Base-by-base conservation (phyloP, 352 stramenopile genomes). In the Peronosclerospora sorghi region DNA sequence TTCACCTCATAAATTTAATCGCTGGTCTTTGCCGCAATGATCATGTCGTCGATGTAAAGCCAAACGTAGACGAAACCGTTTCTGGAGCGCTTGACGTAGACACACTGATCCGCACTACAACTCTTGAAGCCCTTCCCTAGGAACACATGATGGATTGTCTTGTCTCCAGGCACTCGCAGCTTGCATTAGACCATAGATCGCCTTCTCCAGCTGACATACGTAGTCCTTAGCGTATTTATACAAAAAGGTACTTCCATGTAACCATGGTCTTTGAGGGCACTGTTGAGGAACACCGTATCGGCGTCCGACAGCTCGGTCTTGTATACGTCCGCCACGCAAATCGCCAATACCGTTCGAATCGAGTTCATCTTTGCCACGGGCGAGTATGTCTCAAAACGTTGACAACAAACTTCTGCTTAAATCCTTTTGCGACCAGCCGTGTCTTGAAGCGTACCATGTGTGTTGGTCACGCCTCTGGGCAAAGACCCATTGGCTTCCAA, bases 321-420 rank as follows among this genome's bases (percentile, higher is more conserved):
- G 5, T 40, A 26, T 12, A 6, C 18, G 8, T 15, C 4, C 2
- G 17, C 34, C 4, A 13, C 8, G 18, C 34, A 54, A 3, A 61
- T 26, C 1, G 48, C 20, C 1, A 63, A n/a, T 7, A 55, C 35
- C 9, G 62, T 20, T 24, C 60, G 45, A 13, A 79, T 56, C 3
- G 63, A 68, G 32, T 57, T 62, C 44, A 70, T 62, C 41, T 58
- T 62, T 1, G 56, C 55, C 12, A 79, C 67, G 0, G 60, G 53
- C 12, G 35, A 41, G 35, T 41, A 9, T 30, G n/a, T n/a, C n/a
- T n/a, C n/a, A 41, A 41, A 21, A 41, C 28, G n/a, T 41, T 13
- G 4, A 38, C 8, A 5, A 9, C 34, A 12, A 8, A 26, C 9
- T 39, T 39, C 34, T 39, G 28, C 28, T 41, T 41, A 5, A 39